These are phyloP conservation scores for Ophiostoma novo-ulmi DNA, from an alignment of 2,329 filamentous ascomycete species.

Conservation along the genomic window DNA sequence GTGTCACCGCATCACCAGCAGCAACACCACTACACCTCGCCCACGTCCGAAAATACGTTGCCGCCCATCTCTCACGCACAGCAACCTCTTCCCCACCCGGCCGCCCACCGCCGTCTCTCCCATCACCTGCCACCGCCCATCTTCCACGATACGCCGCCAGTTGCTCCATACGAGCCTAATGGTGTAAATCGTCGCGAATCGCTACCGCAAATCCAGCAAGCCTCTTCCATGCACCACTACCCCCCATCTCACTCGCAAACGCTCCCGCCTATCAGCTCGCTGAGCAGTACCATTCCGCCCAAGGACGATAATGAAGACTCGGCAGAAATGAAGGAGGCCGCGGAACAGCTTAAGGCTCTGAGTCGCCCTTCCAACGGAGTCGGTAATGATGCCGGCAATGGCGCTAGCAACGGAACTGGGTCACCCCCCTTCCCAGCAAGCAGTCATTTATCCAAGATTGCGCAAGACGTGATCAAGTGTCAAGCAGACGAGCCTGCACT, in stretches of 20 bases:
- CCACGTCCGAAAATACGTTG: constrained; percentile 21
- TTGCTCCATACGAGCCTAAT: constrained; percentile 19
- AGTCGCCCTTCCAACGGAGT: constrained; percentile 50
- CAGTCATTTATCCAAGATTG: constrained; percentile 26
- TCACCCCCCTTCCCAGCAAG: constrained; percentile 32
- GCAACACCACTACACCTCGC: constrained; percentile 18
- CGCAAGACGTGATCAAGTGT: constrained; percentile 26
- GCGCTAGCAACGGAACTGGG: background rate
- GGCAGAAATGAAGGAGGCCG: constrained; percentile 65
- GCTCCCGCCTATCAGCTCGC: constrained; percentile 11
- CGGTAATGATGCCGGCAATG: background rate
- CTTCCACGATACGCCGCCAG: constrained; percentile 12
- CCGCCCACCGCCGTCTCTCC: constrained; percentile 5
- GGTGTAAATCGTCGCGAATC: constrained; percentile 18
- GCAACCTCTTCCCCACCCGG: constrained; percentile 12
- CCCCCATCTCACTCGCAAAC: background rate
- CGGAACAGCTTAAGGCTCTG: constrained; percentile 60
- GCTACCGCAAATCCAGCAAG: constrained; percentile 21
- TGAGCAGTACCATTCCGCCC: constrained; percentile 19
- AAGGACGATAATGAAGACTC: constrained; percentile 56
- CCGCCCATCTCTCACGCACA: constrained; percentile 21
- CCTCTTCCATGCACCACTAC: background rate
- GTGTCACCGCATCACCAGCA: constrained; percentile 13
- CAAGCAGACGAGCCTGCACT: constrained; percentile 15
- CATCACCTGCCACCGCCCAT: constrained; percentile 16